Percentiles rank a stretch among this genome's conserved stretches.
Conservation (phyloP, 352 stramenopile species). For the Pythium phragmiticola region DNA sequence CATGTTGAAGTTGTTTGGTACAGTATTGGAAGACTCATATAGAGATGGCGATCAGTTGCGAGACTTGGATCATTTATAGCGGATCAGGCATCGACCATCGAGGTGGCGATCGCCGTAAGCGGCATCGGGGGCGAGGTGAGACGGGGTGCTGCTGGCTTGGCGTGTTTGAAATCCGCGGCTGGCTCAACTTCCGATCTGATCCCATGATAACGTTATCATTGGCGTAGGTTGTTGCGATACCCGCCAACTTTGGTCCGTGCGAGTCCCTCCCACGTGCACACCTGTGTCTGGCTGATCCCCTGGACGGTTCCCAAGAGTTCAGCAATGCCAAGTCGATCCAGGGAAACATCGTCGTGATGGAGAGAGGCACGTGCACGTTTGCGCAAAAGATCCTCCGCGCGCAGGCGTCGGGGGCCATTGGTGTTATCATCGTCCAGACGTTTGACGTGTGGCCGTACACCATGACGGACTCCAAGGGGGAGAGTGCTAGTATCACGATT, state of each 20-base stretch:
- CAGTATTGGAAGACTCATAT: background rate
- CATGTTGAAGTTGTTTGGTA: background rate
- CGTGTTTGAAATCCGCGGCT: background rate
- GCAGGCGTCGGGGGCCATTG: slow-evolving; percentile 49
- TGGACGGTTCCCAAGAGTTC: slow-evolving; percentile 53
- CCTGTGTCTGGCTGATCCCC: slow-evolving; percentile 53
- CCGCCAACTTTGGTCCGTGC: slow-evolving; percentile 77
- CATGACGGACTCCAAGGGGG: slow-evolving; percentile 77
- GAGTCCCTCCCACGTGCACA: slow-evolving; percentile 42
- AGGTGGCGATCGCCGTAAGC: slow-evolving; percentile 60
- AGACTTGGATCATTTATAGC: slow-evolving; percentile 60
- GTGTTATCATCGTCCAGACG: slow-evolving; percentile 70
- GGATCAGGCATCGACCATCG: slow-evolving; percentile 71
- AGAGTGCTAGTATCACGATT: slow-evolving; percentile 57
- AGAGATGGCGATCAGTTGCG: slow-evolving; percentile 33
- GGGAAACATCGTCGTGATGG: slow-evolving; percentile 75
- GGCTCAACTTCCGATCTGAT: background rate
- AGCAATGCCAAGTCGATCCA: slow-evolving; percentile 37
- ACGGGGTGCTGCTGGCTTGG: background rate
- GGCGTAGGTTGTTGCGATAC: slow-evolving; percentile 63
- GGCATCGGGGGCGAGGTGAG: slow-evolving; percentile 74
- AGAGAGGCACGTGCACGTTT: slow-evolving; percentile 71
- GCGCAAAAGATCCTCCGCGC: slow-evolving; percentile 68
- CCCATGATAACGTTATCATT: background rate
- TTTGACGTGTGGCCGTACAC: slow-evolving; percentile 80